Percentiles rank a stretch among this genome's conserved stretches.
Conservation (phyloP, 148 eudicot genomes). For the Persicaria tinctoria region DNA sequence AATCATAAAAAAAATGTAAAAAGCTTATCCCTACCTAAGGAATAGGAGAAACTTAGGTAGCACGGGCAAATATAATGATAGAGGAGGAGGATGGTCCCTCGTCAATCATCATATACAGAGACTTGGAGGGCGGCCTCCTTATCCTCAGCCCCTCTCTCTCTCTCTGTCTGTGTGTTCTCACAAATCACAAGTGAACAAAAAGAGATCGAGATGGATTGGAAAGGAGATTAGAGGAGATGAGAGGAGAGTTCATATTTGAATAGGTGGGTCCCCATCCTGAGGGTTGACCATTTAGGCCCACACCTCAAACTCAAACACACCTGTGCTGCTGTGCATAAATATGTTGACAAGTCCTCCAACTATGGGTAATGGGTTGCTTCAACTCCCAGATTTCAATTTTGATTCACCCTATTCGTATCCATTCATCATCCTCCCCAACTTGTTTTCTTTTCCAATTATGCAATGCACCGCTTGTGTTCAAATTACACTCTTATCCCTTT, state of each 20-base stretch:
- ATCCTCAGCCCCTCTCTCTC: background rate
- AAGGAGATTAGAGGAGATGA: background rate
- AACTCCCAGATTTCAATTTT: background rate
- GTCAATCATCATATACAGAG: background rate
- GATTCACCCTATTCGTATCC: background rate
- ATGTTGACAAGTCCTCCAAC: background rate
- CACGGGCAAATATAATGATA: background rate
- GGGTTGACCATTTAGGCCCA: slow-evolving; percentile 5
- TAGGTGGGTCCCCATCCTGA: background rate
- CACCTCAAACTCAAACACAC: background rate
- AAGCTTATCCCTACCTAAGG: too few relatives aligned
- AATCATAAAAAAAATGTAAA: too few relatives aligned
- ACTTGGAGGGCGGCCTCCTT: background rate
- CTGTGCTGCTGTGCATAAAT: too few relatives aligned
- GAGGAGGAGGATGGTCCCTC: background rate
- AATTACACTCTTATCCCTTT: too few relatives aligned
- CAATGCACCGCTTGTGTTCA: too few relatives aligned
- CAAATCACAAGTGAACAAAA: slow-evolving; percentile 6
- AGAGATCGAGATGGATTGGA: background rate
- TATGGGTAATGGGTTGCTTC: background rate
- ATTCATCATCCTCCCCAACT: background rate
- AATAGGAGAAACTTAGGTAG: background rate
- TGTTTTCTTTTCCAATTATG: too few relatives aligned
- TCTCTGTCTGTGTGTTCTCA: background rate
- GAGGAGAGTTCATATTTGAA: background rate